These are phyloP conservation scores for Thelephora ganbajun DNA, from an alignment of 768 basidiomycete species.

Conservation along the genomic window DNA sequence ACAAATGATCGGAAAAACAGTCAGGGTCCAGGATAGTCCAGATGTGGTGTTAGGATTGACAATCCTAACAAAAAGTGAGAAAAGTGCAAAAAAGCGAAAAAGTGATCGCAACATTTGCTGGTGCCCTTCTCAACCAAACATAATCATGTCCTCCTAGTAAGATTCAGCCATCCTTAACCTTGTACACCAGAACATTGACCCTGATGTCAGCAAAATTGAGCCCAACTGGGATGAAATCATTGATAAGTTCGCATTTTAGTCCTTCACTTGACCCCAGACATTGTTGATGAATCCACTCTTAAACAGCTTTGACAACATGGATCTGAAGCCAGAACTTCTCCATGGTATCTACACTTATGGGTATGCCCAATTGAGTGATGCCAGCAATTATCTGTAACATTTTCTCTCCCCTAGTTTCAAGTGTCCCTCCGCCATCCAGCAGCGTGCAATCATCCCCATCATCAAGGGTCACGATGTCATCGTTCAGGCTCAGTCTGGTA, in stretches of 20 bases:
- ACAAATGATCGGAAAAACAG: too few species aligned
- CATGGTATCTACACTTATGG: conserved; percentile 98
- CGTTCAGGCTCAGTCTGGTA: conserved; percentile 97
- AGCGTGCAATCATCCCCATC: conserved; percentile 97
- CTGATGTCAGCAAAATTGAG: conserved; percentile 62
- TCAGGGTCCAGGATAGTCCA: too few species aligned
- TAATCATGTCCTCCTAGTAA: background rate
- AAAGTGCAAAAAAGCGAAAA: too few species aligned
- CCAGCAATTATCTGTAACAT: background rate
- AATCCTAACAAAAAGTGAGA: too few species aligned
- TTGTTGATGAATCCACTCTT: conserved; percentile 13
- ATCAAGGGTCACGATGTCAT: conserved; percentile 98
- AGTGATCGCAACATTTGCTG: too few species aligned
- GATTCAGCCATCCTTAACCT: background rate
- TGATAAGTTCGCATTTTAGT: conserved; percentile 62
- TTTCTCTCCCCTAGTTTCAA: conserved; percentile 57
- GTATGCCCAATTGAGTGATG: conserved; percentile 25
- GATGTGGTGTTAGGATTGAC: too few species aligned
- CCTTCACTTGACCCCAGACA: background rate
- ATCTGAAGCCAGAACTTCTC: conserved; percentile 88
- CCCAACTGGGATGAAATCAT: conserved; percentile 98
- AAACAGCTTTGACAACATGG: conserved; percentile 92
- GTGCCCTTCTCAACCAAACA: background rate
- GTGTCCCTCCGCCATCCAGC: conserved; percentile 96
- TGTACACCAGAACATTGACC: background rate